Evolutionary conservation across 371 early-diverging fungal genomes (phyloP).

Genomic region (Apophysomyces variabilis): DNA sequence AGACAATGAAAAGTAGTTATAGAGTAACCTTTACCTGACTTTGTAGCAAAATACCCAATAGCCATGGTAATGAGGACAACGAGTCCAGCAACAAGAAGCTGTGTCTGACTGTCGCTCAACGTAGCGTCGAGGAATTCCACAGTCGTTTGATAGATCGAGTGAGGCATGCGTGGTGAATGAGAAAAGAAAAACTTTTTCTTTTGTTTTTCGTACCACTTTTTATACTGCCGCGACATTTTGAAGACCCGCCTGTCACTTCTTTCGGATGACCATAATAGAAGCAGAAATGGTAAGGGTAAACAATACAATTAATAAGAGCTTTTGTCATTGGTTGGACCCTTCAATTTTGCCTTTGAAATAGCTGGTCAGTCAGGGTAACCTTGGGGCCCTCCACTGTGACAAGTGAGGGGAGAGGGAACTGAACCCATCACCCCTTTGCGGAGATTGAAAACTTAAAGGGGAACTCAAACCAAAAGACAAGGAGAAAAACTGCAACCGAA

Average conservation of each 20-base stretch:
- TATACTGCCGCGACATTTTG: not conserved
- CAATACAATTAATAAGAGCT: not conserved
- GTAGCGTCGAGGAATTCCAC: conserved; percentile 6
- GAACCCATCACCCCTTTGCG: not conserved
- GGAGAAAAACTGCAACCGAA: not conserved
- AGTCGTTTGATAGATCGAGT: not conserved
- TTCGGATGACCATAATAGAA: not conserved
- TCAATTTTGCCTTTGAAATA: not conserved
- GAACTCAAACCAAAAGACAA: not conserved
- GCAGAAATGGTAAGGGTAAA: conserved; percentile 5
- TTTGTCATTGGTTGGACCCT: not conserved
- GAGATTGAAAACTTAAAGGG: too few relatives aligned
- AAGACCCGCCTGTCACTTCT: conserved; percentile 1
- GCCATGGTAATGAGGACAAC: not conserved
- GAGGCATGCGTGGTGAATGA: conserved; percentile 4
- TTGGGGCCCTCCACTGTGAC: not conserved
- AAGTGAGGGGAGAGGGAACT: not conserved
- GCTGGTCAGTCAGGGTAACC: not conserved
- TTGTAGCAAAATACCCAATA: not conserved
- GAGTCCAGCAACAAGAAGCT: not conserved
- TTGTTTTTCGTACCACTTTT: not conserved
- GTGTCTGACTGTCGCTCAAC: not conserved
- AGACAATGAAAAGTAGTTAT: not conserved
- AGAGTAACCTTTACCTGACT: not conserved
- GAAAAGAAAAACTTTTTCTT: conserved; percentile 7